These are phyloP conservation scores for Yamadazyma tumulicola DNA, from an alignment of 805 yeast genomes.

Conservation along the genomic window DNA sequence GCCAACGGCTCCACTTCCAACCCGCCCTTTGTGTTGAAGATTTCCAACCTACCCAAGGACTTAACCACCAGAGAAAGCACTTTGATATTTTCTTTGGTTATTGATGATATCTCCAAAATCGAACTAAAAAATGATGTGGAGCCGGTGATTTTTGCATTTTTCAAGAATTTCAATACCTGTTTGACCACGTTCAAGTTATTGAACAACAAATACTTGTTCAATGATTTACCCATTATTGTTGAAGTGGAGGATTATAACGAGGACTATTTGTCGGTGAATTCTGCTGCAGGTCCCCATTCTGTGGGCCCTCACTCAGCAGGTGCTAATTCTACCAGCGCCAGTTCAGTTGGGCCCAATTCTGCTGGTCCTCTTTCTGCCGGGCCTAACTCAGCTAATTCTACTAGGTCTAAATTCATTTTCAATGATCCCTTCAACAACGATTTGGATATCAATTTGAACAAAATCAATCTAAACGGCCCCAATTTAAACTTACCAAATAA, in stretches of 20 bases:
- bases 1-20: background rate
- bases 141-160: conserved; percentile 28
- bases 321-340: background rate
- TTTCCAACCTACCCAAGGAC: conserved; percentile 62
- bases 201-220: conserved; percentile 37
- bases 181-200: conserved; percentile 37
- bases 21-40: conserved; percentile 15
- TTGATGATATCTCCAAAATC: conserved; percentile 50
- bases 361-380: conserved; percentile 7
- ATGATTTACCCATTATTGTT: conserved; percentile 29
- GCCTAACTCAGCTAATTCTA: conserved; percentile 15
- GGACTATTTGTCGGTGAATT: conserved; percentile 6
- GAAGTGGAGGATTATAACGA: conserved; percentile 20
- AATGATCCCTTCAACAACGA: conserved; percentile 50
- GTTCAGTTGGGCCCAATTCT: conserved; percentile 1
- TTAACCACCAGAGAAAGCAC: conserved; percentile 63
- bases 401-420: conserved; percentile 65
- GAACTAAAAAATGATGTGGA: conserved; percentile 38
- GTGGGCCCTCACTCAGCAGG: conserved; percentile 6
- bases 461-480: background rate
- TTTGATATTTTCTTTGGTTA: conserved; percentile 65
- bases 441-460: conserved; percentile 27
- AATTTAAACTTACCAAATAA: background rate
- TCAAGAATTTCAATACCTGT: conserved; percentile 37
- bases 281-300: conserved; percentile 9